Base-by-base conservation (phyloP, 2,329 filamentous ascomycete species). In the Leptographium radiaticola region DNA sequence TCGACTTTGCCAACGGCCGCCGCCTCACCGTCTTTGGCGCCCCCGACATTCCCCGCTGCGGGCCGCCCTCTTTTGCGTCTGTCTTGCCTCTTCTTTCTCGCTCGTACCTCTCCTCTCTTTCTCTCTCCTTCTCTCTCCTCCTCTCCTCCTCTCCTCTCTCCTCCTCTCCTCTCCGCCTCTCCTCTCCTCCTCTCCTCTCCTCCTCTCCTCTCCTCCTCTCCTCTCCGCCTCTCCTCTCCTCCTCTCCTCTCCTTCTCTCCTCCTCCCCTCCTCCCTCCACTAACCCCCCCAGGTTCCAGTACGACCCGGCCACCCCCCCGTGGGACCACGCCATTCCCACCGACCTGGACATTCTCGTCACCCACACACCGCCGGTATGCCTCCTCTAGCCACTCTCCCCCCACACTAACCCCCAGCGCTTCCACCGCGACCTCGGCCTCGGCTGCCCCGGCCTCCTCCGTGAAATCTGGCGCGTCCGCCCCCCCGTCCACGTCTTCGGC, bases 401-500 rank as follows among this genome's bases (percentile, higher is more conserved):
- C 33, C 12, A 8, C 6, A 8, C 10, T 49, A 20, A 38, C 47
- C 34, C 13, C 8, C 54, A 80, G 75, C 80, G 80, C 65, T 75
- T 81, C 63, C 87, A 95, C 64, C 73, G 83, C 38, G 84, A 84
- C 59, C 75, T 81, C 51, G 80, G 75, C 3, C 70, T 89, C 46
- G 89, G 87, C 53, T 90, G 86, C 59, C 78, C 81, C 8, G 76
- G 79, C 54, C 75, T 95, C 7, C 74, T 91, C 7, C 68, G 74
- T 15, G 89, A 94, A 62, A 67, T 86, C 18, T 87, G 85, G 81
- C 79, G 85, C 39, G 80, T 89, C 12, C 81, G 79, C 57, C 89
- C 89, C 0, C 73, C 73, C 13, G 70, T 95, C 15, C 88, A 95
- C 66, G 77, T 95, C 49, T 95, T 93, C 65, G 89, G 89, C 1